Evolutionary conservation across 495 filamentous ascomycete species (phyloP).

Genomic region (Pseudevernia furfuracea): DNA sequence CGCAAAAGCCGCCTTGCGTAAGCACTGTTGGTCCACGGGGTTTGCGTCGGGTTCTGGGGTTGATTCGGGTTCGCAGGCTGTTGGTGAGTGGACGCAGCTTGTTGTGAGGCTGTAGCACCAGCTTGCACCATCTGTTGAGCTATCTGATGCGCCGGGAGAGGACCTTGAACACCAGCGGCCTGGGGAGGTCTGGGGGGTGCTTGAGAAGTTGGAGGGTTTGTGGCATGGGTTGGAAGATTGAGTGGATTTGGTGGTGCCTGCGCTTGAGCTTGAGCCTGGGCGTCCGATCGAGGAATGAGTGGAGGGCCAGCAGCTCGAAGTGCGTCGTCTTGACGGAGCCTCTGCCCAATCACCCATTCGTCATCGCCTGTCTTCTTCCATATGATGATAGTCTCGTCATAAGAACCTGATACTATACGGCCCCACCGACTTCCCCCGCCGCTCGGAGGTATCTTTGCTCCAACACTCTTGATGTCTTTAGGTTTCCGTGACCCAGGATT

Average conservation of each 20-base stretch:
- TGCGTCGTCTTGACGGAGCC: slow-evolving; percentile 62
- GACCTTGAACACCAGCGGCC: not conserved
- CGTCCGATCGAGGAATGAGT: slow-evolving; percentile 15
- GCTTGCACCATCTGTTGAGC: slow-evolving; percentile 18
- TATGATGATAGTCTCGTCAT: slow-evolving; percentile 90
- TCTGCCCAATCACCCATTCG: slow-evolving; percentile 65
- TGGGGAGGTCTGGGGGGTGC: slow-evolving; percentile 12
- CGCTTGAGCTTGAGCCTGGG: slow-evolving; percentile 7
- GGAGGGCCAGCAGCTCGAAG: slow-evolving; percentile 37
- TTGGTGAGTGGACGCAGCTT: slow-evolving; percentile 2
- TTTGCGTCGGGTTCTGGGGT: slow-evolving; percentile 1
- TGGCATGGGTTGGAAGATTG: not conserved
- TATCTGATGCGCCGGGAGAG: slow-evolving; percentile 20
- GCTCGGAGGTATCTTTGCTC: slow-evolving; percentile 78
- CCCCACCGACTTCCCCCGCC: slow-evolving; percentile 80
- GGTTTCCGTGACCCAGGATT: slow-evolving; percentile 73
- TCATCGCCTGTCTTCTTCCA: slow-evolving; percentile 82
- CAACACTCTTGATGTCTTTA: slow-evolving; percentile 66
- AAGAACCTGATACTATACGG: slow-evolving; percentile 88
- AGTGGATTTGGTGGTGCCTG: slow-evolving; percentile 18
- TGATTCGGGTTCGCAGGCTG: not conserved
- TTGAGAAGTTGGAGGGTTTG: slow-evolving; percentile 16
- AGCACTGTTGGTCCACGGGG: slow-evolving; percentile 1
- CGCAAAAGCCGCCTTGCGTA: slow-evolving; percentile 5
- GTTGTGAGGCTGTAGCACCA: not conserved